Evolutionary conservation across 2,329 filamentous ascomycete species (phyloP).

Genomic region (Sporothrix dimorphospora): DNA sequence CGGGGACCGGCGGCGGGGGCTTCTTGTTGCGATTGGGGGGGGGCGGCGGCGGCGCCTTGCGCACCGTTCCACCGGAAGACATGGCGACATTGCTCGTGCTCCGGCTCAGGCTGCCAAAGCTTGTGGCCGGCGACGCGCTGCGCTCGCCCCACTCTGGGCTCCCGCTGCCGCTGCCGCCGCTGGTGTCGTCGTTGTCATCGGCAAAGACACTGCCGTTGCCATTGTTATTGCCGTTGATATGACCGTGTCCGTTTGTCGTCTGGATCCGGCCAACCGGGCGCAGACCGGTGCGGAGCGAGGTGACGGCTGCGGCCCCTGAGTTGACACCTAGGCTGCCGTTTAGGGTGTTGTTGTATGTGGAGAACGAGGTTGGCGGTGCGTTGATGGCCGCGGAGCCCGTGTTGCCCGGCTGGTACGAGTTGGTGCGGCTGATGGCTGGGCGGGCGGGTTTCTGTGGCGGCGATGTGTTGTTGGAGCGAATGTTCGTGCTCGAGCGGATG

Average conservation of each 20-base stretch:
- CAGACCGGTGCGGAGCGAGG: slow-evolving; percentile 46
- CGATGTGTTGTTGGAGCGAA: slow-evolving; percentile 34
- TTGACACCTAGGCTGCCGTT: slow-evolving; percentile 23
- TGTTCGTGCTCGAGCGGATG: slow-evolving; percentile 45
- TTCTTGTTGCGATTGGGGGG: slow-evolving; percentile 57
- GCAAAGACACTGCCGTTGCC: slow-evolving; percentile 49
- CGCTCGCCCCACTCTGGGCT: slow-evolving; percentile 56
- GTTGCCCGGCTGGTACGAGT: slow-evolving; percentile 45
- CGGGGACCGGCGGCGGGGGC: slow-evolving; percentile 57
- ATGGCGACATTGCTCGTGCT: slow-evolving; percentile 45
- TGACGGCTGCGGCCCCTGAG: slow-evolving; percentile 33
- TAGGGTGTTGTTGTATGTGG: slow-evolving; percentile 10
- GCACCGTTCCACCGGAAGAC: slow-evolving; percentile 26
- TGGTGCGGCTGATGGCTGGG: slow-evolving; percentile 45
- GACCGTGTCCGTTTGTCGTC: slow-evolving; percentile 40
- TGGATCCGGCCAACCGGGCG: slow-evolving; percentile 52
- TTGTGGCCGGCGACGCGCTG: slow-evolving; percentile 59
- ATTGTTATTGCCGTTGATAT: too few relatives aligned
- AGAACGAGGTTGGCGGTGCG: slow-evolving; percentile 1
- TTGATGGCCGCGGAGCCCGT: background rate
- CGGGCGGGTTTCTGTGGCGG: slow-evolving; percentile 43
- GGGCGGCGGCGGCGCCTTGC: slow-evolving; percentile 52
- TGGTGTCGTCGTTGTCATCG: slow-evolving; percentile 55
- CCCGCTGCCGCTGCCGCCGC: slow-evolving; percentile 47
- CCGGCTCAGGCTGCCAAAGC: slow-evolving; percentile 57